Conservation (phyloP, 805 yeast genomes). For the Ogataea ramenticola region DNA sequence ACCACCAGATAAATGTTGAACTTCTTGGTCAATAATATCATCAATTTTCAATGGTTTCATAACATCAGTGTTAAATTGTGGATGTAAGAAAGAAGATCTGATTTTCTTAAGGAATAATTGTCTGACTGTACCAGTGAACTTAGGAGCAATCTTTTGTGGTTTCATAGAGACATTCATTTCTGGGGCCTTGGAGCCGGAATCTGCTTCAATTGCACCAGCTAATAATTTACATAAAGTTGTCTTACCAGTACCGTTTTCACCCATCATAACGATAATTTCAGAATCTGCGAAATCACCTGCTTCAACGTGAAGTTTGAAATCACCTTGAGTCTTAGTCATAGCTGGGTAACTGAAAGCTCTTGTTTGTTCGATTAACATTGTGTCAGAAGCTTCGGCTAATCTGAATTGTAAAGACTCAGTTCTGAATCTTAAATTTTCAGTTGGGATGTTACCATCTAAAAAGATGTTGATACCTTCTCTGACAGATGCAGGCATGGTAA, state of each 20-base stretch:
- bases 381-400: slow-evolving; percentile 83
- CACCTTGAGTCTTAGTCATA: slow-evolving; percentile 91
- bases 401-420: slow-evolving; percentile 92
- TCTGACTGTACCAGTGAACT: slow-evolving; percentile 97
- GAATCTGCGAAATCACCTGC: slow-evolving; percentile 91
- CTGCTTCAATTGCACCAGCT: slow-evolving; percentile 91
- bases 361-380: slow-evolving; percentile 66
- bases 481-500: slow-evolving; percentile 90
- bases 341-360: slow-evolving; percentile 71
- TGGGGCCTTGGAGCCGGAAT: slow-evolving; percentile 72
- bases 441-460: slow-evolving; percentile 95
- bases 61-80: slow-evolving; percentile 98
- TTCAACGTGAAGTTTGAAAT: slow-evolving; percentile 77
- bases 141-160: slow-evolving; percentile 99
- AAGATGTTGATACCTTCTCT: slow-evolving; percentile 99
- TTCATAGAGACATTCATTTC: slow-evolving; percentile 92
- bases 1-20: slow-evolving; percentile 97
- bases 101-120: slow-evolving; percentile 95
- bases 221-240: slow-evolving; percentile 93
- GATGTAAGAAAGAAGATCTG: slow-evolving; percentile 86
- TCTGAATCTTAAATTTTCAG: slow-evolving; percentile 96
- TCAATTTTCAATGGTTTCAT: slow-evolving; percentile 92
- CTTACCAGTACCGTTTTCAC: slow-evolving; percentile 99
- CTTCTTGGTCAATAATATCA: slow-evolving; percentile 94
- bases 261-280: slow-evolving; percentile 98